phyloP scores from a whole-genome alignment of 2,329 filamentous ascomycete genomes.

The Mycocentrospora acerina region DNA sequence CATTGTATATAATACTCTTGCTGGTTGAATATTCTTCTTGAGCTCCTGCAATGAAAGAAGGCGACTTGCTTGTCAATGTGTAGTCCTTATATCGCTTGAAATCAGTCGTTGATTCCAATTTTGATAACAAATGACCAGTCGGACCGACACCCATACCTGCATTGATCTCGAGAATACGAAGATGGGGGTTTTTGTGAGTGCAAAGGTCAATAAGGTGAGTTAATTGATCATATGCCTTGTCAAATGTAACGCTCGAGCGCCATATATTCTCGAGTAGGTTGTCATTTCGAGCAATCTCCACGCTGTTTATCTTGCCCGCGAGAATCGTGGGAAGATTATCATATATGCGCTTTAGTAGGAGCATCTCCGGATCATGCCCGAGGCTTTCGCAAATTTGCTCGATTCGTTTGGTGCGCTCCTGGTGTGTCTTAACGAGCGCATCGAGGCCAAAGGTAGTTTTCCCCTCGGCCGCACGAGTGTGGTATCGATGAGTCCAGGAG shows the following conservation, averaged over 20 bases:
- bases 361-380: constrained; percentile 15
- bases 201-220: constrained; percentile 35
- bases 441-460: constrained; percentile 1
- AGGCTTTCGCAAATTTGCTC: constrained; percentile 8
- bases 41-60: constrained; percentile 6
- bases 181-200: constrained; percentile 38
- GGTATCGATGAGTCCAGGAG: constrained; percentile 2
- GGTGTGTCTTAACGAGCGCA: too few relatives aligned
- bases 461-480: not conserved
- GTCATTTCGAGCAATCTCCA: constrained; percentile 7
- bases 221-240: constrained; percentile 12
- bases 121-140: too few relatives aligned
- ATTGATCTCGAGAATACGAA: constrained; percentile 34
- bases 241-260: constrained; percentile 7
- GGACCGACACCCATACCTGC: too few relatives aligned
- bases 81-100: constrained; percentile 15
- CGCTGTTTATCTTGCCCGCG: too few relatives aligned
- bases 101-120: not conserved
- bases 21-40: constrained; percentile 1
- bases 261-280: constrained; percentile 19
- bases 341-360: too few relatives aligned
- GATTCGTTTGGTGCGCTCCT: too few relatives aligned
- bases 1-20: constrained; percentile 1
- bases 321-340: too few relatives aligned
- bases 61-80: constrained; percentile 18